Percentiles rank a stretch among this genome's conserved stretches.
phyloP scores from a whole-genome alignment of 75 land plant genomes.

The Pseudotsuga menziesii region DNA sequence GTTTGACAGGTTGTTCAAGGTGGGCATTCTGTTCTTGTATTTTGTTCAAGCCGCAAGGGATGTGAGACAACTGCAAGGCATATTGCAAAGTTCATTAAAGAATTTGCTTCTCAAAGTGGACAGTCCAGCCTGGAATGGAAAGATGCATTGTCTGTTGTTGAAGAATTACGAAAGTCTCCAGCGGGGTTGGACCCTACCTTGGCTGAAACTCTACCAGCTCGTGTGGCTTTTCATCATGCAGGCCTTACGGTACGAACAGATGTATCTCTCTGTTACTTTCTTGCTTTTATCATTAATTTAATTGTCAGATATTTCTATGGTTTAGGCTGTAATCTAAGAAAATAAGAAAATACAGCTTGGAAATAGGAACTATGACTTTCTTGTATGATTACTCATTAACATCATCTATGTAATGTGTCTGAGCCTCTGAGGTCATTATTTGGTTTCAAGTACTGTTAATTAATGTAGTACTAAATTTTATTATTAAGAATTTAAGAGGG shows the following conservation, averaged over 20 bases:
- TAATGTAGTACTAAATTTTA: too few relatives aligned
- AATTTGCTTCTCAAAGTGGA: conserved; percentile 20
- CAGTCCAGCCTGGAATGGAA: conserved; percentile 29
- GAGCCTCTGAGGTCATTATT: not conserved
- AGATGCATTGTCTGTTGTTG: conserved; percentile 66
- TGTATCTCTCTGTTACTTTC: conserved; percentile 6
- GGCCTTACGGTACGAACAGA: conserved; percentile 82
- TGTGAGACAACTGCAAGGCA: conserved; percentile 97
- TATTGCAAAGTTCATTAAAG: conserved; percentile 74
- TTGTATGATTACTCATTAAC: not conserved
- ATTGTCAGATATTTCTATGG: not conserved
- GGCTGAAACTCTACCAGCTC: conserved; percentile 84
- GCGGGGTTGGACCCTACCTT: conserved; percentile 86
- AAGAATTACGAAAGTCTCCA: conserved; percentile 75
- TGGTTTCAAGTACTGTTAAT: too few relatives aligned
- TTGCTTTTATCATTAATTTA: not conserved
- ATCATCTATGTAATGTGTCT: not conserved
- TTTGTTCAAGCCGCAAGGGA: conserved; percentile 97
- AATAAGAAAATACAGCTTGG: not conserved
- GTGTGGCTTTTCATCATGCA: conserved; percentile 99
- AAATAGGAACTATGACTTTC: not conserved
- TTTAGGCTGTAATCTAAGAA: not conserved
- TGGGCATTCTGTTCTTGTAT: conserved; percentile 89
- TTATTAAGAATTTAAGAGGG: too few relatives aligned
- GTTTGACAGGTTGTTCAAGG: conserved; percentile 80